Conservation (phyloP, 2,329 filamentous ascomycete species). For the Metarhizium album region DNA sequence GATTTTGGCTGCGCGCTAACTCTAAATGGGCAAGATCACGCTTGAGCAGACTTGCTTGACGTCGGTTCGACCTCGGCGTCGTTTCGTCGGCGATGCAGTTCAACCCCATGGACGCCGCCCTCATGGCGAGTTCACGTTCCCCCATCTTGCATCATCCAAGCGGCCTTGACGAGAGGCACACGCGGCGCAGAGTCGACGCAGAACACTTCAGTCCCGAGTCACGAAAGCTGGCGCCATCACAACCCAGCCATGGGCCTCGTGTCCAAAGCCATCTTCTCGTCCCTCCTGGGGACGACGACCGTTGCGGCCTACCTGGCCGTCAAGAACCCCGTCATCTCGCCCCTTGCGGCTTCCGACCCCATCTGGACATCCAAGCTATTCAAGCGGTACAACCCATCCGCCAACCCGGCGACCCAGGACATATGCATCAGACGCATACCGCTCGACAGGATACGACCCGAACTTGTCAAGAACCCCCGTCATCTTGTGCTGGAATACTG, state of each 20-base stretch:
- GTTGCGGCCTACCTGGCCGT: conserved; percentile 30
- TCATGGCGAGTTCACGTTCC: too few relatives aligned
- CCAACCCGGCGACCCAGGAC: conserved; percentile 54
- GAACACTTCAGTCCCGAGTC: too few relatives aligned
- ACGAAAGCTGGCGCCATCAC: background rate
- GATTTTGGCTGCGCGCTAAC: too few relatives aligned
- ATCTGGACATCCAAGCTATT: conserved; percentile 49
- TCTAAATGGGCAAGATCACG: too few relatives aligned
- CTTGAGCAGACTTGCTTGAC: too few relatives aligned
- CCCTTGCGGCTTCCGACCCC: conserved; percentile 44
- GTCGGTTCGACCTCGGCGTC: too few relatives aligned
- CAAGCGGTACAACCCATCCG: conserved; percentile 48
- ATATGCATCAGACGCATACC: conserved; percentile 53
- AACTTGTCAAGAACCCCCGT: conserved; percentile 49
- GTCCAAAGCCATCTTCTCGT: background rate
- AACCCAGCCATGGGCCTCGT: background rate
- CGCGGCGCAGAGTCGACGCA: too few relatives aligned
- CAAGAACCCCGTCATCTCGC: conserved; percentile 44
- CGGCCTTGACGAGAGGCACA: too few relatives aligned
- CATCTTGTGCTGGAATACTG: conserved; percentile 54
- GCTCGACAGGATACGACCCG: conserved; percentile 51
- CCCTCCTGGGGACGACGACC: background rate
- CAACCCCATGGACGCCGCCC: too few relatives aligned
- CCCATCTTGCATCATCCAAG: too few relatives aligned
- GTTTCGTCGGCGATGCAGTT: too few relatives aligned